Conservation (phyloP, 192 early-diverging fungal genomes). For the Coemansia sp. region DNA sequence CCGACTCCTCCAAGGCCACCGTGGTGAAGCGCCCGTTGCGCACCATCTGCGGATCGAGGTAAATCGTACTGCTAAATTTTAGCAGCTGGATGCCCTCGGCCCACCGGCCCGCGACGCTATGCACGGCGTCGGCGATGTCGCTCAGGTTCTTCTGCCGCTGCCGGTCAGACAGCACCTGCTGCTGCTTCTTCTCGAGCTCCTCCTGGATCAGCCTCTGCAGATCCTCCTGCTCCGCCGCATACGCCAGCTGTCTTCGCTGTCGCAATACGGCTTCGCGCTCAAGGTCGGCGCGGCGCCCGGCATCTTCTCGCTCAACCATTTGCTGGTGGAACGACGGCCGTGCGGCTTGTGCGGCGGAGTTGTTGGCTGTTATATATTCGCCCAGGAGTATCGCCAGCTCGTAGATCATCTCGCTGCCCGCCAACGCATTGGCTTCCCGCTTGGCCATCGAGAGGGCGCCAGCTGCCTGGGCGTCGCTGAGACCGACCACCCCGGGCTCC, state of each 20-base stretch:
- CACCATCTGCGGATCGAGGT: slow-evolving; percentile 18
- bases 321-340: slow-evolving; percentile 49
- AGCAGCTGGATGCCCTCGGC: slow-evolving; percentile 48
- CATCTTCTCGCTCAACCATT: slow-evolving; percentile 46
- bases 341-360: slow-evolving; percentile 54
- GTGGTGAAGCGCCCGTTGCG: slow-evolving; percentile 31
- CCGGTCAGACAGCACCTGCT: slow-evolving; percentile 39
- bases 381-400: slow-evolving; percentile 59
- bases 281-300: slow-evolving; percentile 15
- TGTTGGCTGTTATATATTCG: slow-evolving; percentile 62
- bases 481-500: slow-evolving; percentile 50
- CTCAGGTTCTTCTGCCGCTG: slow-evolving; percentile 22
- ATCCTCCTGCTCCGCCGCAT: slow-evolving; percentile 28
- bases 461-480: slow-evolving; percentile 54
- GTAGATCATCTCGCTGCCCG: slow-evolving; percentile 70
- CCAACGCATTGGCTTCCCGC: slow-evolving; percentile 32
- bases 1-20: slow-evolving; percentile 43
- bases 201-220: slow-evolving; percentile 39
- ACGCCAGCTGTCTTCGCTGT: slow-evolving; percentile 10
- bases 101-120: slow-evolving; percentile 43
- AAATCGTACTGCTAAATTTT: slow-evolving; percentile 16
- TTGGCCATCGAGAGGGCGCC: slow-evolving; percentile 44
- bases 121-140: slow-evolving; percentile 39
- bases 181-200: slow-evolving; percentile 48
- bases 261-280: slow-evolving; percentile 28